phyloP scores from a whole-genome alignment of 352 stramenopile species.

The Phytophthora nicotianae region DNA sequence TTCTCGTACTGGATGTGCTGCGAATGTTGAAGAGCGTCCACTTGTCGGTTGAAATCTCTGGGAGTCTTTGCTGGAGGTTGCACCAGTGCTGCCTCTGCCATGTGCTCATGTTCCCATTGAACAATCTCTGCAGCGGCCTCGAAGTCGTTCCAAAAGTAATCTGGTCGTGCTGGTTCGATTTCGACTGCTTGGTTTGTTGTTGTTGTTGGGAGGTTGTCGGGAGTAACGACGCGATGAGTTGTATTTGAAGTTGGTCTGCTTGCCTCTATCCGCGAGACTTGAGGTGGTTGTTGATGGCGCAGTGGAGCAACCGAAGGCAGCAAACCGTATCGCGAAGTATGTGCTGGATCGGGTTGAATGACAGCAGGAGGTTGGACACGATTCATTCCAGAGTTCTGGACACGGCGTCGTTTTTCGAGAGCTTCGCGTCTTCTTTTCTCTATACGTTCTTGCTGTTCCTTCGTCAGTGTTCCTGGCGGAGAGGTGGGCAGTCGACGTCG shows the following conservation, averaged over 20 bases:
- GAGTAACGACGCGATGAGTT: slow-evolving; percentile 30
- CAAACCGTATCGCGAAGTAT: neutral
- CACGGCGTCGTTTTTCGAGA: slow-evolving; percentile 56
- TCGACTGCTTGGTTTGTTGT: slow-evolving; percentile 1
- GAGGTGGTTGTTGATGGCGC: neutral
- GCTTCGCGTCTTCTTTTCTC: slow-evolving; percentile 59
- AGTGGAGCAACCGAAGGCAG: slow-evolving; percentile 1
- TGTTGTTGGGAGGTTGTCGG: slow-evolving; percentile 22
- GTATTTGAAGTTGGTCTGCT: slow-evolving; percentile 3
- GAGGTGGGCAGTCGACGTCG: slow-evolving; percentile 38
- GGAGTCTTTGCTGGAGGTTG: slow-evolving; percentile 3
- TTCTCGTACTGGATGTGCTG: slow-evolving; percentile 2
- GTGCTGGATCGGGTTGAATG: slow-evolving; percentile 4
- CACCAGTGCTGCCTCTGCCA: slow-evolving; percentile 32
- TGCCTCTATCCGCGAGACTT: slow-evolving; percentile 4
- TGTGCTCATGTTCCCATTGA: slow-evolving; percentile 58
- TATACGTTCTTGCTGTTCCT: slow-evolving; percentile 57
- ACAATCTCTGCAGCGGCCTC: slow-evolving; percentile 57
- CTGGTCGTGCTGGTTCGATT: slow-evolving; percentile 10
- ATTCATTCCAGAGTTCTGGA: neutral
- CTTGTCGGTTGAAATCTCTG: neutral
- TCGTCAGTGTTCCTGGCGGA: slow-evolving; percentile 54
- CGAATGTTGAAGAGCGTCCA: neutral
- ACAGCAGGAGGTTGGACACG: slow-evolving; percentile 6
- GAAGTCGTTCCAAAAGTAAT: slow-evolving; percentile 48